Percentiles rank a stretch among this genome's conserved stretches.
Evolutionary conservation across 1,284 basidiomycete genomes (phyloP).

Genomic region (Puccinia horiana): DNA sequence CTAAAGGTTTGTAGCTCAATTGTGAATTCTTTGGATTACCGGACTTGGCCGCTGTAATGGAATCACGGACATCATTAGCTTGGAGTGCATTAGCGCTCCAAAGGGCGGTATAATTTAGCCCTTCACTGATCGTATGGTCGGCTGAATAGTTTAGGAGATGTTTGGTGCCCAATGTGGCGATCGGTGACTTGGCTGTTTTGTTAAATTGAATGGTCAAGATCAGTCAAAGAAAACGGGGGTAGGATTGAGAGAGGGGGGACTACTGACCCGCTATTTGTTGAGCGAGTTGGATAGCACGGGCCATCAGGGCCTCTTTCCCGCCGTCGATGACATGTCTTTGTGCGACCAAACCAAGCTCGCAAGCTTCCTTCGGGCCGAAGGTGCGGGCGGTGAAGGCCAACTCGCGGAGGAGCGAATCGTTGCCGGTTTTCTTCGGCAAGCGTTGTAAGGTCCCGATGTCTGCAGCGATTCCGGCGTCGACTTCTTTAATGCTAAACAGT

Average conservation of each 20-base stretch:
- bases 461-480: conserved; percentile 83
- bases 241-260: too few relatives aligned
- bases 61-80: conserved; percentile 36
- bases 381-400: conserved; percentile 74
- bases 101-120: conserved; percentile 73
- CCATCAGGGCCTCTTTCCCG: conserved; percentile 64
- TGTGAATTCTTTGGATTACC: background rate
- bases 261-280: conserved; percentile 49
- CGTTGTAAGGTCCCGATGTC: conserved; percentile 87
- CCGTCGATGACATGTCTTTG: conserved; percentile 71
- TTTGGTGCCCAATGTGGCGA: conserved; percentile 81
- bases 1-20: conserved; percentile 15
- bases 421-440: conserved; percentile 77
- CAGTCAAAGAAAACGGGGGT: conserved; percentile 65
- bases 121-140: conserved; percentile 69
- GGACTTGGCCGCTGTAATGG: background rate
- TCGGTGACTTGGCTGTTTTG: conserved; percentile 68
- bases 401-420: conserved; percentile 76
- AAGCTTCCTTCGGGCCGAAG: conserved; percentile 73
- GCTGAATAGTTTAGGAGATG: conserved; percentile 64
- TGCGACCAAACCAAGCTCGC: conserved; percentile 70
- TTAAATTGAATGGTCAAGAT: conserved; percentile 26
- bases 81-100: conserved; percentile 66
- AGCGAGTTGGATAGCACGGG: conserved; percentile 50
- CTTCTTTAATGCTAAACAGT: conserved; percentile 80